Conservation (phyloP, 2,329 filamentous ascomycete genomes). For the Mollisiaceae sp. region DNA sequence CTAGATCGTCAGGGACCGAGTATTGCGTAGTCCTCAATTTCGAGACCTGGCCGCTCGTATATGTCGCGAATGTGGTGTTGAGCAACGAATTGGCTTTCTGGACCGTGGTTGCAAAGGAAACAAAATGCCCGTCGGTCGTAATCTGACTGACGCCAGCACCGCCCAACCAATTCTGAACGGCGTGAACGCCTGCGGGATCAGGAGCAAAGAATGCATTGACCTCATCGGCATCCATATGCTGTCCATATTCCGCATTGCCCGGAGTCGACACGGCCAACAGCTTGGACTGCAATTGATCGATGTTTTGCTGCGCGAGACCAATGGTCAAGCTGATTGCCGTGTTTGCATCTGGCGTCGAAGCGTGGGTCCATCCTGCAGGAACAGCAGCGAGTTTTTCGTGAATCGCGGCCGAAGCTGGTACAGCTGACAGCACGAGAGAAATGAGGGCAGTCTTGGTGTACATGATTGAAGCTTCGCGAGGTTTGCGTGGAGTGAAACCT, state of each 20-base stretch:
- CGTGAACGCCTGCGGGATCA: constrained; percentile 51
- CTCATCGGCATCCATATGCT: constrained; percentile 56
- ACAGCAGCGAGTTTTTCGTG: constrained; percentile 25
- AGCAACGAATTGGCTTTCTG: constrained; percentile 56
- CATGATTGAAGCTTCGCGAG: constrained; percentile 4
- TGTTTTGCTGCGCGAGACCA: constrained; percentile 51
- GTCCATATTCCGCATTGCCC: constrained; percentile 56
- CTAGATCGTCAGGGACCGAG: constrained; percentile 35
- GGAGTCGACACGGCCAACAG: constrained; percentile 54
- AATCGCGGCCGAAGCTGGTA: not conserved
- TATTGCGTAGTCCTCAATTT: constrained; percentile 37
- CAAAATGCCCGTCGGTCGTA: constrained; percentile 58
- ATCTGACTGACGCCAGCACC: constrained; percentile 54
- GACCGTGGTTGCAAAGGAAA: constrained; percentile 57
- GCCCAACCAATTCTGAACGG: constrained; percentile 60
- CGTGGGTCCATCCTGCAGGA: constrained; percentile 31
- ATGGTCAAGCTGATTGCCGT: constrained; percentile 39
- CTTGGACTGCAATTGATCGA: constrained; percentile 50
- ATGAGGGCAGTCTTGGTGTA: not conserved
- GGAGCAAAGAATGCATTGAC: constrained; percentile 60
- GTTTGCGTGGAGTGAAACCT: not conserved
- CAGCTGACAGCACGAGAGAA: not conserved
- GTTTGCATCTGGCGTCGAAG: constrained; percentile 14
- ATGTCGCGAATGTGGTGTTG: constrained; percentile 55
- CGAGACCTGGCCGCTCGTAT: constrained; percentile 53